Conservation (phyloP, 768 basidiomycete genomes). For the Suillus lakei region DNA sequence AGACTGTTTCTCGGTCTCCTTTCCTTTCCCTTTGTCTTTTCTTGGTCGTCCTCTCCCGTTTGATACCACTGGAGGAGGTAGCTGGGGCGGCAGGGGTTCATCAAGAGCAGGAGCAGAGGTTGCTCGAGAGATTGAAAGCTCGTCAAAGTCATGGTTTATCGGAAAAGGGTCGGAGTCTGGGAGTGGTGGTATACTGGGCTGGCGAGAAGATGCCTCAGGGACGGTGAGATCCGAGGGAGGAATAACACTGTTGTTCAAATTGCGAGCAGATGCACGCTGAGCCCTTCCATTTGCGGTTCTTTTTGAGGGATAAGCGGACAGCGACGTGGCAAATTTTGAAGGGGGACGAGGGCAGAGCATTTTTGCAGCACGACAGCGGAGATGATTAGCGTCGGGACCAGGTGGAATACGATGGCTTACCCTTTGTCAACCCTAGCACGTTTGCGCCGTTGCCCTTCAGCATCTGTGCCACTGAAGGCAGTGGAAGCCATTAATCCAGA, state of each 20-base stretch:
- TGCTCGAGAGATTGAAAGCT: constrained; percentile 63
- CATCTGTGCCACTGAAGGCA: constrained; percentile 56
- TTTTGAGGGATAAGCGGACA: constrained; percentile 18
- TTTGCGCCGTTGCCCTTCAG: constrained; percentile 72
- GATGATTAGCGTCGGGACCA: constrained; percentile 17
- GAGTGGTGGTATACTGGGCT: constrained; percentile 43
- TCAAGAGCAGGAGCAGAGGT: constrained; percentile 49
- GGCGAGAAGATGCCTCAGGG: constrained; percentile 45
- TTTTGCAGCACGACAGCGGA: constrained; percentile 20
- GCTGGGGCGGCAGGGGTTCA: constrained; percentile 22
- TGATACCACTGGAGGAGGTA: constrained; percentile 1
- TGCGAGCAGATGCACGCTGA: constrained; percentile 74
- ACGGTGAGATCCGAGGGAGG: constrained; percentile 42
- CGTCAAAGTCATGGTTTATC: constrained; percentile 62
- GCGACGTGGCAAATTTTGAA: constrained; percentile 14
- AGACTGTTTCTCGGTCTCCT: constrained; percentile 40
- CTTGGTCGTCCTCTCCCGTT: constrained; percentile 35
- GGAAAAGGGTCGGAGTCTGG: constrained; percentile 57
- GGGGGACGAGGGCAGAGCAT: constrained; percentile 32
- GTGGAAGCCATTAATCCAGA: constrained; percentile 71
- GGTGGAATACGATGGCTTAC: constrained; percentile 49
- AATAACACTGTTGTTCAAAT: constrained; percentile 50
- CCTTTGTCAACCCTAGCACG: constrained; percentile 74
- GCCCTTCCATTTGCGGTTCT: constrained; percentile 69
- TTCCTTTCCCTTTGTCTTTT: constrained; percentile 55